phyloP scores from a whole-genome alignment of 2,329 filamentous ascomycete species.

The Phaeosphaeriaceae sp. region DNA sequence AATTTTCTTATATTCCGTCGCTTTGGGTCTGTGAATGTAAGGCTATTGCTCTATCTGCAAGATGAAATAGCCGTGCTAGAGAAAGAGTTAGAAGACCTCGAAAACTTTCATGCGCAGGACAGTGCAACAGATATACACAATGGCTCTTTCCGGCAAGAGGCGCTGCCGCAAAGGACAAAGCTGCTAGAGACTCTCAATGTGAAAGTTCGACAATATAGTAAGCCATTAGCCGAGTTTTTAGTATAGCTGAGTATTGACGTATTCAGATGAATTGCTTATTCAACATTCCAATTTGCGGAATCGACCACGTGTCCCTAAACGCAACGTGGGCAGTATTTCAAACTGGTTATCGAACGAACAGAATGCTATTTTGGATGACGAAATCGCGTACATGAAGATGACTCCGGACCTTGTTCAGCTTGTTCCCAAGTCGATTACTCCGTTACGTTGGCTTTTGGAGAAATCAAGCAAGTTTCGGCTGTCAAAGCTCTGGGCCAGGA shows the following conservation, averaged over 20 bases:
- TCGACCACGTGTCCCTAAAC: constrained; percentile 4
- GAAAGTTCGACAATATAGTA: background rate
- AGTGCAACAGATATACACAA: background rate
- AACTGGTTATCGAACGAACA: constrained; percentile 9
- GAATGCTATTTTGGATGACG: background rate
- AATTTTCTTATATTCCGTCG: background rate
- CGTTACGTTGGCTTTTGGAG: constrained; percentile 12
- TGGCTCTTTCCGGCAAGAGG: background rate
- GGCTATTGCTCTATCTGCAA: background rate
- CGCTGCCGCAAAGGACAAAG: background rate
- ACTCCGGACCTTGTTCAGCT: constrained; percentile 9
- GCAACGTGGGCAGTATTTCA: constrained; percentile 4
- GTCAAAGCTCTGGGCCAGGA: constrained; percentile 7
- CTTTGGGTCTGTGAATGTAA: background rate
- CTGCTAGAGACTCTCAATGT: background rate
- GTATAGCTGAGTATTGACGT: background rate
- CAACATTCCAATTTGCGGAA: constrained; percentile 10
- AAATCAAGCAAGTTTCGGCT: constrained; percentile 9
- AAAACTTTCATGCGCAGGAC: background rate
- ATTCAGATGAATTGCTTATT: constrained; percentile 11
- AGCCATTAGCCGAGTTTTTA: background rate
- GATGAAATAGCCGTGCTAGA: background rate
- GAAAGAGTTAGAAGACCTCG: background rate
- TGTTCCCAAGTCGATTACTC: constrained; percentile 5
- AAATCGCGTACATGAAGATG: constrained; percentile 10